Conservation (phyloP, 1,284 basidiomycete species). For the Sanghuangporus weigelae region DNA sequence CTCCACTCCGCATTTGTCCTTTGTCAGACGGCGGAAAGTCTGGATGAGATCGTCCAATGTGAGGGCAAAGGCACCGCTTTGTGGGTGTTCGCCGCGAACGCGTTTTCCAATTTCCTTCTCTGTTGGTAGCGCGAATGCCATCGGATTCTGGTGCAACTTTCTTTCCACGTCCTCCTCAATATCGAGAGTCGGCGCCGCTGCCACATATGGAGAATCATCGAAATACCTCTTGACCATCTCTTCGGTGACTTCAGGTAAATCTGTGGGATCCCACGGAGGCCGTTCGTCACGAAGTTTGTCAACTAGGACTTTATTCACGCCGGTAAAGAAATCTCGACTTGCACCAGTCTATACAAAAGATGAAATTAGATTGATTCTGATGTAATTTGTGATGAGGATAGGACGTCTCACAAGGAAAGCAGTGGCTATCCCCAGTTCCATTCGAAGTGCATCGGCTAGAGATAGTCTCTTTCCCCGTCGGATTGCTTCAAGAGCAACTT, state of each 20-base stretch:
- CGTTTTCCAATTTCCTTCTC: slow-evolving; percentile 61
- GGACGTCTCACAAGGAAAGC: slow-evolving; percentile 67
- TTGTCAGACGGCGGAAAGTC: slow-evolving; percentile 41
- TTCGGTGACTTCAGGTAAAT: slow-evolving; percentile 49
- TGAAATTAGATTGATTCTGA: neutral
- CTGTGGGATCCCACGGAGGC: slow-evolving; percentile 64
- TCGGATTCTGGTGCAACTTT: slow-evolving; percentile 32
- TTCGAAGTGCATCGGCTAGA: slow-evolving; percentile 66
- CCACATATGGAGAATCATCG: slow-evolving; percentile 43
- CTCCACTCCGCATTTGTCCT: slow-evolving; percentile 62
- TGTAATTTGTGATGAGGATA: neutral
- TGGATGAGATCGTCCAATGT: slow-evolving; percentile 56
- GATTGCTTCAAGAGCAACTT: slow-evolving; percentile 77
- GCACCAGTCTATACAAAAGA: slow-evolving; percentile 50
- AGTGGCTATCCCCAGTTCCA: slow-evolving; percentile 77
- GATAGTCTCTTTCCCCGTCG: slow-evolving; percentile 60
- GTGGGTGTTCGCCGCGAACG: slow-evolving; percentile 52
- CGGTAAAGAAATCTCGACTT: slow-evolving; percentile 77
- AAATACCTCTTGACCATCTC: slow-evolving; percentile 60
- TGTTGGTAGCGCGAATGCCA: slow-evolving; percentile 59
- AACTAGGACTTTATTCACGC: slow-evolving; percentile 72
- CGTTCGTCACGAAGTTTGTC: slow-evolving; percentile 49
- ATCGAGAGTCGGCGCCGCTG: slow-evolving; percentile 43
- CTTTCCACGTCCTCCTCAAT: slow-evolving; percentile 34
- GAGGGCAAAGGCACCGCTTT: slow-evolving; percentile 54